phyloP scores from a whole-genome alignment of 106 monocot genomes.

The Cymbidium sinense region DNA sequence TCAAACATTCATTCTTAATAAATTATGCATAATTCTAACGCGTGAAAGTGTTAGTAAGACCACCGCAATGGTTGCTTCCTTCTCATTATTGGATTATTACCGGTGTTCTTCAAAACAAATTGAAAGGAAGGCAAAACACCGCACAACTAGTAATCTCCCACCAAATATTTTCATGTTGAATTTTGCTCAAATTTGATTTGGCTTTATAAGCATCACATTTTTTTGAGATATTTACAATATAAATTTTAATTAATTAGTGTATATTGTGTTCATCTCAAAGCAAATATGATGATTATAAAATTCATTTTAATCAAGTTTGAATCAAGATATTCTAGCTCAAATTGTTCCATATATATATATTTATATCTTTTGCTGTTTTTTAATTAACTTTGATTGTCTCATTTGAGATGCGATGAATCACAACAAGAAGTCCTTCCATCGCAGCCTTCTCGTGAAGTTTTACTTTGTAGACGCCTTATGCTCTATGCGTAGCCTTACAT shows the following conservation, averaged over 20 bases:
- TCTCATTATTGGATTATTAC: conserved; percentile 16
- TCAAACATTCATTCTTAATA: no score
- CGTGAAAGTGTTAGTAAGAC: background rate
- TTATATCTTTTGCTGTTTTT: background rate
- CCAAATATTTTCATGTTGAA: background rate
- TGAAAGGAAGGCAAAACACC: background rate
- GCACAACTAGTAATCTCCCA: conserved; percentile 23
- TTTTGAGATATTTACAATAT: no score
- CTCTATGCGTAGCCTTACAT: conserved; percentile 20
- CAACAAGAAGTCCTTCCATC: conserved; percentile 10
- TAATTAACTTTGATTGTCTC: background rate
- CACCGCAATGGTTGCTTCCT: conserved; percentile 5
- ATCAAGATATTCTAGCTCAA: no score
- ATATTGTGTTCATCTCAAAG: no score
- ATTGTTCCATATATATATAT: no score
- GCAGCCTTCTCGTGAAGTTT: conserved; percentile 5
- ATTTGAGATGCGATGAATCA: conserved; percentile 22
- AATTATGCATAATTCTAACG: background rate
- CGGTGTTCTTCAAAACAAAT: no score
- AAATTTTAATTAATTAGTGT: no score
- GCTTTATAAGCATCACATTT: background rate
- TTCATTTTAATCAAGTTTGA: no score
- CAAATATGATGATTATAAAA: no score
- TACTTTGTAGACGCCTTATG: conserved; percentile 30
- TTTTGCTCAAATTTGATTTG: background rate